Conservation (phyloP, 2,329 filamentous ascomycete species). For the Tothia fuscella region DNA sequence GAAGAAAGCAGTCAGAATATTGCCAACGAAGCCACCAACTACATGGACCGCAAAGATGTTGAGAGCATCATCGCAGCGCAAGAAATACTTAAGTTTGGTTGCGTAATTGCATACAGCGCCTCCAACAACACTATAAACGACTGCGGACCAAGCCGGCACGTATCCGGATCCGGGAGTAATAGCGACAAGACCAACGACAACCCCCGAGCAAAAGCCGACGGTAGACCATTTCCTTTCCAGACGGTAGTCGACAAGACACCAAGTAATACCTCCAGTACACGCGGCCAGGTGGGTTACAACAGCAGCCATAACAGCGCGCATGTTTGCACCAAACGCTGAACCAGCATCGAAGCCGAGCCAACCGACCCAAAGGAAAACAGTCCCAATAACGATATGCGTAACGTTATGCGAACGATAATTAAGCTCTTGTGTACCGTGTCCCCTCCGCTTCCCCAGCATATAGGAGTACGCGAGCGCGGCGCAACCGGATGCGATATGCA, state of each 20-base stretch:
- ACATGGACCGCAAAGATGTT: conserved; percentile 82
- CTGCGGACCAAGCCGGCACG: conserved; percentile 73
- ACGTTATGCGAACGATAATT: conserved; percentile 91
- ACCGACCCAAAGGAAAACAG: conserved; percentile 91
- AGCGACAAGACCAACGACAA: conserved; percentile 74
- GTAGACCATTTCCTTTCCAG: conserved; percentile 86
- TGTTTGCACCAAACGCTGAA: conserved; percentile 66
- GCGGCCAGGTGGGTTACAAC: conserved; percentile 79
- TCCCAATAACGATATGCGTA: conserved; percentile 82
- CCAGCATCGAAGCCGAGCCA: conserved; percentile 95
- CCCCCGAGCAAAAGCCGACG: conserved; percentile 84
- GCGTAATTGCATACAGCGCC: conserved; percentile 76
- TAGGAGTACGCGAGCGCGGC: conserved; percentile 82
- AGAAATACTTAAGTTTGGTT: conserved; percentile 78
- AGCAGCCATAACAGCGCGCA: conserved; percentile 77
- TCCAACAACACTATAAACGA: conserved; percentile 68
- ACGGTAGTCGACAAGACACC: conserved; percentile 80
- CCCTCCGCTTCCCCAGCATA: conserved; percentile 76
- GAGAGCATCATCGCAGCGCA: conserved; percentile 70
- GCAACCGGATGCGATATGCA: conserved; percentile 74
- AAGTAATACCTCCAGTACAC: conserved; percentile 73
- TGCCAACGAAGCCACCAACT: conserved; percentile 66
- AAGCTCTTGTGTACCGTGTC: conserved; percentile 75
- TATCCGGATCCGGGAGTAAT: conserved; percentile 83
- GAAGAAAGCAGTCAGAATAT: conserved; percentile 69